Evolutionary conservation across 371 early-diverging fungal species (phyloP).

Genomic region (Dipsacomyces acuminosporus): DNA sequence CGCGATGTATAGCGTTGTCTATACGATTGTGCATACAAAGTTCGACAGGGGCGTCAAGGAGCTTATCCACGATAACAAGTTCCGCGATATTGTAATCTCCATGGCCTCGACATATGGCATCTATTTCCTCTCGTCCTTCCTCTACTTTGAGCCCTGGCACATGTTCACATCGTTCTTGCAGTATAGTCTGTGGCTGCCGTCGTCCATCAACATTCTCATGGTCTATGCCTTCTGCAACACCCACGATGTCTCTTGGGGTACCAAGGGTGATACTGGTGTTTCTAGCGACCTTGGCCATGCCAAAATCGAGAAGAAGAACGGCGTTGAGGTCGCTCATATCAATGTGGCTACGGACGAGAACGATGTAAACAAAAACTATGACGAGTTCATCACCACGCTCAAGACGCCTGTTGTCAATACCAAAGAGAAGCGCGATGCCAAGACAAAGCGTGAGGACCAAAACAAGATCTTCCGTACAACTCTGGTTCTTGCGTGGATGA

Average conservation of each 20-base stretch:
- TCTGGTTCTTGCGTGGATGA: constrained; percentile 78
- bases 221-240: constrained; percentile 92
- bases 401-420: constrained; percentile 49
- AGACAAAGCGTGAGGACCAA: constrained; percentile 79
- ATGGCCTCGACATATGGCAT: constrained; percentile 77
- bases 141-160: constrained; percentile 89
- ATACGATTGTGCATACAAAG: constrained; percentile 51
- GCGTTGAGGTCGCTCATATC: constrained; percentile 57
- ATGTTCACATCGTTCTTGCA: constrained; percentile 85
- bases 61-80: constrained; percentile 51
- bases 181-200: constrained; percentile 79
- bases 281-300: constrained; percentile 61
- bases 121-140: constrained; percentile 69
- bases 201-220: constrained; percentile 83
- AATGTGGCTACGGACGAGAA: constrained; percentile 68
- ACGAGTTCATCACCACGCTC: constrained; percentile 58
- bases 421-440: constrained; percentile 61
- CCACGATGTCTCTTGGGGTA: constrained; percentile 93
- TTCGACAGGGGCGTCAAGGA: constrained; percentile 25
- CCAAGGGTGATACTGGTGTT: constrained; percentile 74
- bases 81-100: constrained; percentile 76
- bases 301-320: constrained; percentile 54
- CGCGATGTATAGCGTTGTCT: constrained; percentile 54
- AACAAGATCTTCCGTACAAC: constrained; percentile 80
- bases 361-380: constrained; percentile 76